Conservation (phyloP, 2,329 filamentous ascomycete species). For the Ceratocystis colombiana region DNA sequence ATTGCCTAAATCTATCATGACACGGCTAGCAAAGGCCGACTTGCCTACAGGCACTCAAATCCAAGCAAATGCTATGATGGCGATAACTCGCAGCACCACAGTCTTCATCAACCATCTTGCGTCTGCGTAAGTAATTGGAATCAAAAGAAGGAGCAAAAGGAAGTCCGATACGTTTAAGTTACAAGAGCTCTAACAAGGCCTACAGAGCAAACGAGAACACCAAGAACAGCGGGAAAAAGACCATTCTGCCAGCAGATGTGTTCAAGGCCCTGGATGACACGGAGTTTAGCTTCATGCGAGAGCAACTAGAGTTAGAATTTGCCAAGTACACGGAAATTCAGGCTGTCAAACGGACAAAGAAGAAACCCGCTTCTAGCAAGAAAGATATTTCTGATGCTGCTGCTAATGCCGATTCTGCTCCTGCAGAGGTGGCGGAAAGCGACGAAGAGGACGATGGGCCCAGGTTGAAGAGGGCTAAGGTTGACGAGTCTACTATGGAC, state of each 20-base stretch:
- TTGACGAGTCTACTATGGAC: conserved; percentile 35
- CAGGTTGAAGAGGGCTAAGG: conserved; percentile 38
- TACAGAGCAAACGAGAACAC: conserved; percentile 64
- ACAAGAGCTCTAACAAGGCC: conserved; percentile 1
- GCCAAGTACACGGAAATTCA: conserved; percentile 65
- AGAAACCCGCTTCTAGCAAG: conserved; percentile 58
- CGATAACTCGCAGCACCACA: conserved; percentile 70
- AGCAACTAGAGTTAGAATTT: conserved; percentile 63
- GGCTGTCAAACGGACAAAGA: conserved; percentile 62
- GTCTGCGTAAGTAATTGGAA: conserved; percentile 48
- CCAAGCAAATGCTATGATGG: conserved; percentile 69
- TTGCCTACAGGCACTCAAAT: conserved; percentile 73
- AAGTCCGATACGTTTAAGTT: too few relatives aligned
- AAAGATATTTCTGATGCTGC: conserved; percentile 42
- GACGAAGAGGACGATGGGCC: conserved; percentile 33
- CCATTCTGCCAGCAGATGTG: conserved; percentile 64
- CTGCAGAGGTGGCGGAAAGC: conserved; percentile 31
- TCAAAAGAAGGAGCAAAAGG: background rate
- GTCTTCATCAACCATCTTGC: conserved; percentile 76
- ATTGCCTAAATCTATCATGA: conserved; percentile 72
- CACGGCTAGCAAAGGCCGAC: conserved; percentile 67
- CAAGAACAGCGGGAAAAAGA: conserved; percentile 59
- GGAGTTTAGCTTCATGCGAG: conserved; percentile 63
- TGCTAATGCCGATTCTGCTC: conserved; percentile 32
- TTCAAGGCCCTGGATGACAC: conserved; percentile 66